Base-by-base conservation (phyloP, 176 grass and related monocot genomes). In the Elymus sibiricus region DNA sequence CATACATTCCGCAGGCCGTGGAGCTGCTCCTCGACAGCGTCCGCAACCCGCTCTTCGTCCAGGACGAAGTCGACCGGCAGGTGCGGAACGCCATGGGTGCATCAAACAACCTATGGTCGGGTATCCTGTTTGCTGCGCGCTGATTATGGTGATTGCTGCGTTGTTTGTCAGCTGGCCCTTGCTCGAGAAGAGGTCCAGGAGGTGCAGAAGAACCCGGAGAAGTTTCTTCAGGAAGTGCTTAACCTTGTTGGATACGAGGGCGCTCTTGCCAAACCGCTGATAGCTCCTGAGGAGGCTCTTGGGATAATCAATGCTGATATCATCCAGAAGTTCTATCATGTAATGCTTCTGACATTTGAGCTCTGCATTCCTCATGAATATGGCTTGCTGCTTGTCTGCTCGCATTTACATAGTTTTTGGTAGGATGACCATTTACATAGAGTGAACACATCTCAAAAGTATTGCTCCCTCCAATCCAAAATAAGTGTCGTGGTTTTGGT, bases 1-100 rank as follows among this genome's bases (percentile, higher is more conserved):
- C 78, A 1, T 98, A 95, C 87, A 6, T 98, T 64, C 91, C 89
- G 0, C 83, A 86, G 37, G 89, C 88, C 15, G 47, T 94, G 5
- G 95, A 98, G 84, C 16, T 98, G 74, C 92, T 95, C 80, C 60
- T 98, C 7, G 92, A 98, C 68, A 86, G 82, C 28, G 55, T 95
- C 51, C 87, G 86, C 74, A 98, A 95, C 71, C 92, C 96, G 53
- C 31, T 92, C 32, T 95, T 98, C 83, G 77, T 88, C 83, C 88
- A 86, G 31, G 84, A 88, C 6, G 92, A 95, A 75, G 90, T 94
- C 47, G 76, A 94, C 47, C 35, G 83, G 16, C 93, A 98, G 96
- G 96, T 95, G 26, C 58, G 86, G 79, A 9, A 9, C 11, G 39
- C 29, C 19, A 51, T 56, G 0, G 63, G 55, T 75, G 26, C 22